These are phyloP conservation scores for Aspergillus flavus DNA, from an alignment of 2,329 filamentous ascomycete genomes.

Conservation along the genomic window DNA sequence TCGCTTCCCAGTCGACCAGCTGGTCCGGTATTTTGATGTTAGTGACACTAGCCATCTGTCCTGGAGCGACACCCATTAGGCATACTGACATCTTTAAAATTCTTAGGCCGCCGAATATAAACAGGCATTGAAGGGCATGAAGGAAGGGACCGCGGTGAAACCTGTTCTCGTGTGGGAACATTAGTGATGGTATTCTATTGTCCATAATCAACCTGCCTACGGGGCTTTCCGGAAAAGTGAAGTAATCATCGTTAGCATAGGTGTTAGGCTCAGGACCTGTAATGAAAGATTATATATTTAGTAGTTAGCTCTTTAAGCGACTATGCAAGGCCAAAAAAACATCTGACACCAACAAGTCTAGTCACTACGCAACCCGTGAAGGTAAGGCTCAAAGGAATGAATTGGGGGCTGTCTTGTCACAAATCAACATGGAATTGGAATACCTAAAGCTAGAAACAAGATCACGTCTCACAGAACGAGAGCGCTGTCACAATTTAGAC, in stretches of 20 bases:
- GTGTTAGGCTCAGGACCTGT: background rate
- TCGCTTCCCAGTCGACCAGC: no score
- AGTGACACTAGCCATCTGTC: no score
- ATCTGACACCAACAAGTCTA: fast-evolving
- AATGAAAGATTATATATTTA: background rate
- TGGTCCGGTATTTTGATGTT: no score
- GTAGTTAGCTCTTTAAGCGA: no score
- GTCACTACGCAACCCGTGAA: background rate
- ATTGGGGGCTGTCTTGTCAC: background rate
- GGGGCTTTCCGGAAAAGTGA: fast-evolving
- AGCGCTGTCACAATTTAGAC: fast-evolving
- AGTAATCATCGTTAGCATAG: background rate
- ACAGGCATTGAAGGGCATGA: no score
- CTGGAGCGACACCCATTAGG: no score
- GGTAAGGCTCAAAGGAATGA: background rate
- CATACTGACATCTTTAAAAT: no score
- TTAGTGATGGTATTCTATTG: background rate
- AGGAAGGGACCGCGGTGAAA: background rate
- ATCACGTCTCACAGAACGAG: background rate
- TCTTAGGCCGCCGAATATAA: no score
- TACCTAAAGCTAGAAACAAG: no score
- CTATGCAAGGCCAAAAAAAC: background rate
- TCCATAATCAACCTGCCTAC: background rate
- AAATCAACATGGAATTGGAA: fast-evolving
- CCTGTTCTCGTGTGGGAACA: background rate